Evolutionary conservation across 169 alveolate genomes (phyloP), one percentile per base, ranked within the genome.

Genomic region (Cyclospora cayetanensis): DNA sequence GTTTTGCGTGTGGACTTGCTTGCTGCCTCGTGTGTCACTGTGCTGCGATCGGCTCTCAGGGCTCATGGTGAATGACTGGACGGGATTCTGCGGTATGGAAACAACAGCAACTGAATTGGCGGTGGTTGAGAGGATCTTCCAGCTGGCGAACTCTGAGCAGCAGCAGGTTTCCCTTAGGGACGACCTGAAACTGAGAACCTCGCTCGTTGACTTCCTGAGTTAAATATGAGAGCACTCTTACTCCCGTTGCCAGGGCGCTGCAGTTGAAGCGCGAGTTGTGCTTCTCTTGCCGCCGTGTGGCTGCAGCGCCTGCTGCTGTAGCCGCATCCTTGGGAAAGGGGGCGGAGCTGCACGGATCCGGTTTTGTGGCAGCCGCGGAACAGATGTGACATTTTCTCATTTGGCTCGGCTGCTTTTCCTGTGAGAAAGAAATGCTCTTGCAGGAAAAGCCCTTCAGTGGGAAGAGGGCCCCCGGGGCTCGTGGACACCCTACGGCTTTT

Each of bases 21-120:
- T 35, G 82, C 34, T 41, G 2, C 63, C 65, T 34, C 39, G 29
- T 25, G 63, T 29, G 5, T 27, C 0, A 68, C 7, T 29, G 18
- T 20, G 63, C 66, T 46, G 88, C 55, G 29, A 43, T 63, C 77
- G 4, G 97, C 97, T 87, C n/a, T 97, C 98, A 80, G 99, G 99
- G 0, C 93, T 98, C 42, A 98, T 98, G 55, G 99, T 98, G 25
- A 99, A 99, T 95, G 99, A 99, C 94, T 98, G 99, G 99, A 97
- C 99, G 11, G 99, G 99, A 15, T 99, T 99, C 93, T 98, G 99
- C 91, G 99, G 99, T 43, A 97, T 98, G 97, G 99, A 99, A 83
- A 98, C 99, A n/a, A 99, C 99, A 29, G 98, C 99, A 27, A 97
- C 99, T 15, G 99, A 99, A 96, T 94, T 99, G 43, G 95, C 93